Evolutionary conservation across 2,329 filamentous ascomycete genomes (phyloP).

Genomic region (Ramularia endophylla): DNA sequence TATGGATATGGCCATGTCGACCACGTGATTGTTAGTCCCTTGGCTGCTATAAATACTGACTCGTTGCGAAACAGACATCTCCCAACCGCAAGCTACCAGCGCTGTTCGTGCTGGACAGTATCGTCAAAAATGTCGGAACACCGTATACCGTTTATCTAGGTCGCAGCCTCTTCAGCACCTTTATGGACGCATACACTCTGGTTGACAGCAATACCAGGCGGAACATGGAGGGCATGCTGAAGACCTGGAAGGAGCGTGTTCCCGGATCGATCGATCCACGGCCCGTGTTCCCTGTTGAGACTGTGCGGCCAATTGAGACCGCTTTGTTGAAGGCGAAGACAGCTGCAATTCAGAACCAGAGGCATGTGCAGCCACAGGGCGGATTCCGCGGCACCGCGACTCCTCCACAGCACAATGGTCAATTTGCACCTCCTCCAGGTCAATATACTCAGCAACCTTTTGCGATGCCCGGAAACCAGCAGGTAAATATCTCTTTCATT

Average conservation of each 20-base stretch:
- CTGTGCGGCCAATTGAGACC: constrained; percentile 87
- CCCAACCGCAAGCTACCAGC: constrained; percentile 87
- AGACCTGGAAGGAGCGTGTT: constrained; percentile 96
- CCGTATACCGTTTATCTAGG: constrained; percentile 96
- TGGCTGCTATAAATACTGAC: constrained; percentile 34
- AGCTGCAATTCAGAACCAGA: constrained; percentile 55
- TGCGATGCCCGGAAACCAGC: constrained; percentile 30
- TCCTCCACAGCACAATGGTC: constrained; percentile 52
- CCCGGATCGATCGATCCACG: constrained; percentile 88
- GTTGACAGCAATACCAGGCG: constrained; percentile 76
- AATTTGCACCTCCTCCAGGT: constrained; percentile 33
- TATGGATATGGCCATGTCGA: background rate
- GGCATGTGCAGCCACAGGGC: constrained; percentile 44
- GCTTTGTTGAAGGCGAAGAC: constrained; percentile 78
- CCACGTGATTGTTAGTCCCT: constrained; percentile 18
- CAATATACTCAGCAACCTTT: constrained; percentile 31
- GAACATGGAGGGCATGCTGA: constrained; percentile 95
- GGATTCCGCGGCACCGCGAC: constrained; percentile 69
- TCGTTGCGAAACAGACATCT: constrained; percentile 56
- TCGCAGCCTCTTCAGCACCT: constrained; percentile 84
- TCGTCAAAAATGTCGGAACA: constrained; percentile 97
- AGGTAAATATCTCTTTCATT: constrained; percentile 27
- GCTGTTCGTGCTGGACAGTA: constrained; percentile 96
- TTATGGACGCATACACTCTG: constrained; percentile 92
- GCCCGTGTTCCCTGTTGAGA: constrained; percentile 82